These are phyloP conservation scores for Vitellaria paradoxa DNA, from an alignment of 179 eudicot species.

Conservation along the genomic window DNA sequence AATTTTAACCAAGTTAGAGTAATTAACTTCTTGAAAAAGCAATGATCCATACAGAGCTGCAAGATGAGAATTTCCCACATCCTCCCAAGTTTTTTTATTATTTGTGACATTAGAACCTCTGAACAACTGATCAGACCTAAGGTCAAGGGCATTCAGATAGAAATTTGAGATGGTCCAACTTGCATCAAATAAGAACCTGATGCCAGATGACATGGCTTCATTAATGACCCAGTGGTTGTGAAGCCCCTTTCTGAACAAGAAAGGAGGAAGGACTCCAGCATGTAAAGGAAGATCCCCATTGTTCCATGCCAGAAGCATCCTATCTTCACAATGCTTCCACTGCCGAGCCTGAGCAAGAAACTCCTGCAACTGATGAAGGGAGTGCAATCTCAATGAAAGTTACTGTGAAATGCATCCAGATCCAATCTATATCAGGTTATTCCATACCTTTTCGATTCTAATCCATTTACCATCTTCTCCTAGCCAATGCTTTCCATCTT, in stretches of 20 bases:
- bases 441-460: constrained; percentile 51
- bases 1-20: constrained; percentile 49
- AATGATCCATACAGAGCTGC: constrained; percentile 65
- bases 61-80: constrained; percentile 52
- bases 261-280: constrained; percentile 87
- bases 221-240: constrained; percentile 79
- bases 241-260: constrained; percentile 71
- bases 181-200: constrained; percentile 83
- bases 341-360: constrained; percentile 36
- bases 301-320: constrained; percentile 90
- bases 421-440: constrained; percentile 22
- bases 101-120: constrained; percentile 10
- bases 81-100: constrained; percentile 55
- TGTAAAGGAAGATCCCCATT: constrained; percentile 72
- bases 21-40: constrained; percentile 48
- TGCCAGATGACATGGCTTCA: constrained; percentile 69
- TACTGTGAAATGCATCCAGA: constrained; percentile 8
- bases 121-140: constrained; percentile 22
- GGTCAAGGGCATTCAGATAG: constrained; percentile 33
- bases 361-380: constrained; percentile 80
- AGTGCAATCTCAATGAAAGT: constrained; percentile 24
- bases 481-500: constrained; percentile 61
- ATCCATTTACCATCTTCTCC: constrained; percentile 47
- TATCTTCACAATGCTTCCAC: constrained; percentile 42
- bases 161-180: constrained; percentile 67